These are phyloP conservation scores for Trichosanthes truncata DNA, from an alignment of 306 rosid species.

Conservation along the genomic window DNA sequence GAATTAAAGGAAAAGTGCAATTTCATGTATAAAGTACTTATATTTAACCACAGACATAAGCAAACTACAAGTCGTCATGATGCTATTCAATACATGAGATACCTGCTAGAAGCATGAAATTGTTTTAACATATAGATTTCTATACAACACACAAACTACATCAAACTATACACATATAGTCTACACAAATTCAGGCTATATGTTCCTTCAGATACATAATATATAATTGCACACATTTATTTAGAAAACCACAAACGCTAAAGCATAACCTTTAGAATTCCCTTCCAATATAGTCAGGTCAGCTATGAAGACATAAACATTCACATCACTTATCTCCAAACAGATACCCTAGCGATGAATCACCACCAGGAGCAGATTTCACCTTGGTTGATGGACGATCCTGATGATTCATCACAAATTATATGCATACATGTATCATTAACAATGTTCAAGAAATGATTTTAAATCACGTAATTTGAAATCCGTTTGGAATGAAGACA, in stretches of 20 bases:
- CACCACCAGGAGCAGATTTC: constrained; percentile 73
- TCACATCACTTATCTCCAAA: constrained; percentile 63
- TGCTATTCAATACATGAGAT: background rate
- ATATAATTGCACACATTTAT: background rate
- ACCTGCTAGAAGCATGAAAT: background rate
- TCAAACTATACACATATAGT: background rate
- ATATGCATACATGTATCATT: background rate
- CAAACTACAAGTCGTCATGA: background rate
- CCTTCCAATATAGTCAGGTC: background rate
- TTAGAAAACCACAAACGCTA: background rate
- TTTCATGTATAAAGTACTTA: background rate
- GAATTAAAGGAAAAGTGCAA: background rate
- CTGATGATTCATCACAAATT: constrained; percentile 18
- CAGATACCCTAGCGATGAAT: constrained; percentile 82
- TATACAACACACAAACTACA: too few relatives aligned
- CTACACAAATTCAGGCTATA: background rate
- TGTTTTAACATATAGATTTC: background rate
- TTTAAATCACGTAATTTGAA: background rate
- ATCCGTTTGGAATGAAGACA: too few relatives aligned
- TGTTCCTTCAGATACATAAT: background rate
- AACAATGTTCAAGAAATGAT: background rate
- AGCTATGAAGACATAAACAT: background rate
- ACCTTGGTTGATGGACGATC: constrained; percentile 74
- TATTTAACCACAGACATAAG: background rate
- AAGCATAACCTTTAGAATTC: background rate